Evolutionary conservation across 495 filamentous ascomycete species (phyloP).

Genomic region (Podospora pseudopauciseta): DNA sequence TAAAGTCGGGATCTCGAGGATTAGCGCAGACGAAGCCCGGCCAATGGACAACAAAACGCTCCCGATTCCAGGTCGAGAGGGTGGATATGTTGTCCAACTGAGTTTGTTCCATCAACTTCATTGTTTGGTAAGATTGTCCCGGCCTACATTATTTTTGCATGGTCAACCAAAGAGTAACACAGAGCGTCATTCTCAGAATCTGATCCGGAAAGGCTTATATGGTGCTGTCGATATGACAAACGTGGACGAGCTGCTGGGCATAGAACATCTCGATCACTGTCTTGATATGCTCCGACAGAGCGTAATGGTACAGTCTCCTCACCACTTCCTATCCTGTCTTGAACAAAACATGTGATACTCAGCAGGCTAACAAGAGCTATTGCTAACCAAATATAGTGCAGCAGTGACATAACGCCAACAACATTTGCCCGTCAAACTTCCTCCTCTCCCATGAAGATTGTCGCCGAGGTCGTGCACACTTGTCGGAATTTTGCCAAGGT

Average conservation of each 20-base stretch:
- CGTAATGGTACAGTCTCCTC: neutral
- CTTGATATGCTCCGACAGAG: conserved; percentile 1
- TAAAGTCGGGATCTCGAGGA: neutral
- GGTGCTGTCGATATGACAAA: neutral
- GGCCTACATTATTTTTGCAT: neutral
- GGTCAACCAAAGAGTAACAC: too few species aligned
- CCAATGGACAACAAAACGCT: conserved; percentile 1
- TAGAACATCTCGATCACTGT: neutral
- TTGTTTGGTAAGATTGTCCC: neutral
- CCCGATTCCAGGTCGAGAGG: neutral
- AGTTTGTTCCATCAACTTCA: neutral
- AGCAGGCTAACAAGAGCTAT: too few species aligned
- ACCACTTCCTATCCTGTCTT: neutral
- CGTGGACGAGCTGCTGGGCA: neutral
- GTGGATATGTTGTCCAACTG: neutral
- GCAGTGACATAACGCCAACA: too few species aligned
- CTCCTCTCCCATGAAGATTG: too few species aligned
- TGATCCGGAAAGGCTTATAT: neutral
- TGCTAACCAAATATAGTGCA: too few species aligned
- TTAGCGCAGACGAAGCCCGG: neutral
- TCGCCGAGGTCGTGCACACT: too few species aligned
- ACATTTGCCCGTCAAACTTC: too few species aligned
- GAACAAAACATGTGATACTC: too few species aligned
- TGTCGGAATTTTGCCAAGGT: too few species aligned
- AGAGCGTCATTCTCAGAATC: neutral